Evolutionary conservation across 202 grass and related monocot species (phyloP).

Genomic region (Panicum virgatum): DNA sequence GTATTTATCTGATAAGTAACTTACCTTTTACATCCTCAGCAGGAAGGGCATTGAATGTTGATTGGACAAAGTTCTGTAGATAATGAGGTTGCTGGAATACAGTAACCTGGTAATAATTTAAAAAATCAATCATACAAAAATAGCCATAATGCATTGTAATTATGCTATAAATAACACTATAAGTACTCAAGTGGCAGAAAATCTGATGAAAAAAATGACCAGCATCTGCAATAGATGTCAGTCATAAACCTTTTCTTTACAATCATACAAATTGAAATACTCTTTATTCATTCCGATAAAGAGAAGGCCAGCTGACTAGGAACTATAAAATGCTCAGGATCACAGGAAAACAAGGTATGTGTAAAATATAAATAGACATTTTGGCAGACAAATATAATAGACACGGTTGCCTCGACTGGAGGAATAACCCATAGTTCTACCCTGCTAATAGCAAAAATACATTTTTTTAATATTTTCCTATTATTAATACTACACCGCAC

Average conservation of each 20-base stretch:
- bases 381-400: background rate
- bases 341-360: constrained; percentile 1
- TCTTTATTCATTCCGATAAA: background rate
- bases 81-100: constrained; percentile 95
- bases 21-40: constrained; percentile 82
- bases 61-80: constrained; percentile 93
- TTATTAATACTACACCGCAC: background rate
- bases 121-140: constrained; percentile 31
- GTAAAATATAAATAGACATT: constrained; percentile 21
- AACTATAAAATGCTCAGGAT: constrained; percentile 12
- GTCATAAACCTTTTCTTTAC: background rate
- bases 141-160: background rate
- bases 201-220: background rate
- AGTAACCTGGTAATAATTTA: constrained; percentile 75
- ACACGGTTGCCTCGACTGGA: background rate
- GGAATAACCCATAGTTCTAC: too few relatives aligned
- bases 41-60: constrained; percentile 93
- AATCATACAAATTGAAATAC: background rate
- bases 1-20: too few relatives aligned
- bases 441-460: too few relatives aligned
- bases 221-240: background rate
- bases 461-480: background rate
- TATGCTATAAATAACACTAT: background rate
- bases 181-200: background rate
- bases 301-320: background rate